These are phyloP conservation scores for Zancudomyces culisetae DNA, from an alignment of 371 early-diverging fungal species.

Conservation along the genomic window DNA sequence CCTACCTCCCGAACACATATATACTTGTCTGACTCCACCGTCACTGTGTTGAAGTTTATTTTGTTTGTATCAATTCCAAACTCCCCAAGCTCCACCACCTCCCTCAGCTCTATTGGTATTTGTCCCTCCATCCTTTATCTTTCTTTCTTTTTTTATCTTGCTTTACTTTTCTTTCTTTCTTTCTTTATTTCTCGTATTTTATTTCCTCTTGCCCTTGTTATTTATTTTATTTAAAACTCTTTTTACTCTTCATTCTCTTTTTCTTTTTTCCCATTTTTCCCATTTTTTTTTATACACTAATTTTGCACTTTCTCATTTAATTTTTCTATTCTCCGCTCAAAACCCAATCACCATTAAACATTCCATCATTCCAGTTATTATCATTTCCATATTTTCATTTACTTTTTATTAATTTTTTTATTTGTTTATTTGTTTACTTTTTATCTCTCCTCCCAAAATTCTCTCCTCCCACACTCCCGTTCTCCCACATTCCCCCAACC, in stretches of 20 bases:
- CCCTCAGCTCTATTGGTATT: conserved; percentile 2
- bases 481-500: background rate
- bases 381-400: conserved; percentile 1
- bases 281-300: background rate
- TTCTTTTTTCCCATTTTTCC: conserved; percentile 2
- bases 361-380: background rate
- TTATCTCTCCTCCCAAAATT: background rate
- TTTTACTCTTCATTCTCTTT: background rate
- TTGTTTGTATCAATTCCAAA: conserved; percentile 78
- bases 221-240: conserved; percentile 2
- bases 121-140: conserved; percentile 4
- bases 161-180: background rate
- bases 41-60: conserved; percentile 90
- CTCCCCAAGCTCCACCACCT: conserved; percentile 50
- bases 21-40: conserved; percentile 93
- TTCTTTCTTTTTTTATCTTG: background rate
- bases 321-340: background rate
- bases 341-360: background rate
- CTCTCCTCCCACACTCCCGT: background rate
- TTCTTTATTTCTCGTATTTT: background rate
- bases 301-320: background rate
- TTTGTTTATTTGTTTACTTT: background rate
- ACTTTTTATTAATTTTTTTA: conserved; percentile 17
- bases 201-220: background rate
- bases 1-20: conserved; percentile 89